Evolutionary conservation across 345 rosid genomes (phyloP).

Genomic region (Combretum micranthum): DNA sequence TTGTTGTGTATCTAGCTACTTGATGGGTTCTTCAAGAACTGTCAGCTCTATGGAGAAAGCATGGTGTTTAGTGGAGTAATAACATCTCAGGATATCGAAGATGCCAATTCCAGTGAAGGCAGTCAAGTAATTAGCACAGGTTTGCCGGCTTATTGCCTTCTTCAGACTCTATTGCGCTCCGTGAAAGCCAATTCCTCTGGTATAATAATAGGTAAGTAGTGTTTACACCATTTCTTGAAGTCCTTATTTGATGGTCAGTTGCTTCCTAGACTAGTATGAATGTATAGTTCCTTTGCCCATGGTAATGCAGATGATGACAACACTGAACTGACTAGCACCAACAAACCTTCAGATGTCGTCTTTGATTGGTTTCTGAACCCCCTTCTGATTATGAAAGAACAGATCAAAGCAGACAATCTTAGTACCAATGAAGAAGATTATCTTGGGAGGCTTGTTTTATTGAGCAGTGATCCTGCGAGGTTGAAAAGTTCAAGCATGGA

Average conservation of each 20-base stretch:
- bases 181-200: constrained; percentile 41
- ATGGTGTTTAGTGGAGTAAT: constrained; percentile 68
- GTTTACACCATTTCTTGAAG: not conserved
- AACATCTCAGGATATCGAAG: constrained; percentile 69
- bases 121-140: constrained; percentile 70
- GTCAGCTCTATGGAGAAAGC: constrained; percentile 48
- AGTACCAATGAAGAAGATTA: constrained; percentile 68
- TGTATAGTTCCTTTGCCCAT: not conserved
- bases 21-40: constrained; percentile 50
- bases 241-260: too few species aligned
- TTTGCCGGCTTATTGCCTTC: constrained; percentile 74
- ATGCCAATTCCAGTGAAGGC: constrained; percentile 57
- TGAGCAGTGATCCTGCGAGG: constrained; percentile 54
- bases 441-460: constrained; percentile 60
- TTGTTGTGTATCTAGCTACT: constrained; percentile 46
- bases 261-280: too few species aligned
- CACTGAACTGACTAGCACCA: constrained; percentile 58
- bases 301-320: constrained; percentile 18
- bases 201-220: constrained; percentile 55
- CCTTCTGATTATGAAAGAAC: constrained; percentile 77
- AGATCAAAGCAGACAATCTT: constrained; percentile 69
- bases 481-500: constrained; percentile 41
- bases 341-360: constrained; percentile 76
- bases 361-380: constrained; percentile 95
- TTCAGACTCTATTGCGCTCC: constrained; percentile 31